phyloP scores from a whole-genome alignment of 1,139 yeast genomes.

The Pichia sp. region DNA sequence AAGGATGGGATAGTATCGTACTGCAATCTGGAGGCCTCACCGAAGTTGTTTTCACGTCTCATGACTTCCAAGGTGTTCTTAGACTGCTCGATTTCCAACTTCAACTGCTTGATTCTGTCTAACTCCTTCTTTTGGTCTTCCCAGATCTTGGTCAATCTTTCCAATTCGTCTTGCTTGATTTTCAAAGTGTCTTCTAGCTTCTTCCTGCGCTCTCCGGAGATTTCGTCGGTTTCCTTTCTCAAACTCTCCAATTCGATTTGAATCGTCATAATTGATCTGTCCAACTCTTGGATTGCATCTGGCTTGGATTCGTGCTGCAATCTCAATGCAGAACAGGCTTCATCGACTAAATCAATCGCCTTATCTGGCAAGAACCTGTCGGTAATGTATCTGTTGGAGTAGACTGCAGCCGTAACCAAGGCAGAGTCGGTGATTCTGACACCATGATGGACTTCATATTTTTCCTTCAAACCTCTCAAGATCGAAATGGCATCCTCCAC shows the following conservation, averaged over 20 bases:
- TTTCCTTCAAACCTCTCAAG: constrained; percentile 86
- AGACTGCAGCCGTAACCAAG: constrained; percentile 86
- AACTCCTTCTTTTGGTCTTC: constrained; percentile 72
- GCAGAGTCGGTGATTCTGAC: constrained; percentile 95
- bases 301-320: constrained; percentile 97
- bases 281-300: constrained; percentile 85
- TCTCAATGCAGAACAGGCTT: constrained; percentile 91
- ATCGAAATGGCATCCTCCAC: constrained; percentile 91
- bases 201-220: constrained; percentile 68
- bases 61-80: constrained; percentile 75
- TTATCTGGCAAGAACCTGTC: constrained; percentile 92
- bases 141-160: constrained; percentile 77
- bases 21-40: constrained; percentile 81
- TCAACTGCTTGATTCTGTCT: constrained; percentile 71
- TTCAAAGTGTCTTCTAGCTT: constrained; percentile 63
- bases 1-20: constrained; percentile 81
- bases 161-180: constrained; percentile 58
- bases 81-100: constrained; percentile 79
- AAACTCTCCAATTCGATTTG: constrained; percentile 92
- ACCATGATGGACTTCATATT: constrained; percentile 96
- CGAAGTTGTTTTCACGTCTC: constrained; percentile 83
- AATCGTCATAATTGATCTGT: constrained; percentile 86
- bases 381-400: constrained; percentile 85
- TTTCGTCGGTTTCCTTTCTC: constrained; percentile 84
- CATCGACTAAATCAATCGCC: constrained; percentile 94